A percentile compares a stretch with the other conserved stretches of the same genome.
phyloP scores from a whole-genome alignment of 176 grass and related monocot species.

The Musa schizocarpa region DNA sequence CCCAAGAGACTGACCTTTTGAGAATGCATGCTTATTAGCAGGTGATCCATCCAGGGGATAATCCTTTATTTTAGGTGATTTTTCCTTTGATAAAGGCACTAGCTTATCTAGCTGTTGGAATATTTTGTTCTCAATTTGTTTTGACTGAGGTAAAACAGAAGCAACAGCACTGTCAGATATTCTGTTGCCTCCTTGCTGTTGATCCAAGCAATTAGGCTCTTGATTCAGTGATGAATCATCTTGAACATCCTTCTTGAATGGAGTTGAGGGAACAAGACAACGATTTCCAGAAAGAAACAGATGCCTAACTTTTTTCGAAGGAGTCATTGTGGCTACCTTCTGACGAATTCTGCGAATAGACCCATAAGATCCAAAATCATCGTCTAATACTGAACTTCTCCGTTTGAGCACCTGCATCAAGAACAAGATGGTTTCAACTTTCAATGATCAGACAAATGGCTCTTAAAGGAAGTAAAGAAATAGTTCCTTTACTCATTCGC shows the following conservation, averaged over 20 bases:
- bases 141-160: constrained; percentile 40
- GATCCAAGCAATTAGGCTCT: constrained; percentile 28
- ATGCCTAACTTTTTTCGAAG: constrained; percentile 34
- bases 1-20: constrained; percentile 19
- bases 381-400: constrained; percentile 43
- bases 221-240: constrained; percentile 27
- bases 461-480: constrained; percentile 9
- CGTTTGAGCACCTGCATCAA: constrained; percentile 61
- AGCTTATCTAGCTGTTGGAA: constrained; percentile 66
- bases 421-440: constrained; percentile 2
- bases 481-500: not conserved
- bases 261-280: constrained; percentile 21
- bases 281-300: constrained; percentile 32
- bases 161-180: constrained; percentile 24
- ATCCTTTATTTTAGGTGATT: constrained; percentile 22
- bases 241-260: constrained; percentile 27
- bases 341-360: constrained; percentile 82
- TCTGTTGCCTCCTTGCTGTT: constrained; percentile 27
- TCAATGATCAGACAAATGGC: constrained; percentile 10
- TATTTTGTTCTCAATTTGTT: constrained; percentile 72
- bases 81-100: constrained; percentile 47
- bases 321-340: constrained; percentile 46
- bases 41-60: constrained; percentile 9
- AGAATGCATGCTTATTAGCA: constrained; percentile 7
- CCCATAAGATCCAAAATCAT: constrained; percentile 54